Evolutionary conservation across 2,329 filamentous ascomycete genomes (phyloP).

Genomic region (Aspergillus costaricaensis): DNA sequence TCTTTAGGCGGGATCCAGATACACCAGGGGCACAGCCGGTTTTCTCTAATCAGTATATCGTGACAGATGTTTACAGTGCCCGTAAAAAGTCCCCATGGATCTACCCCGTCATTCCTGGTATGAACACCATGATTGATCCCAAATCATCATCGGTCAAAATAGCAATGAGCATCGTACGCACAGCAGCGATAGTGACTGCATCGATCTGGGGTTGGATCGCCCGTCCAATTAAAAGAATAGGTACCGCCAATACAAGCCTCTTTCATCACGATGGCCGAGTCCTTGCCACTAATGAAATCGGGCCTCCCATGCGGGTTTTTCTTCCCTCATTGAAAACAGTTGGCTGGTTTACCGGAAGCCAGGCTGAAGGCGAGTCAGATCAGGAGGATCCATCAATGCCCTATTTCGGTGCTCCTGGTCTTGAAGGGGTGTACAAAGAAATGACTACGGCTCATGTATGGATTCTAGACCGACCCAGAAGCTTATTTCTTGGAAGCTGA

Average conservation of each 20-base stretch:
- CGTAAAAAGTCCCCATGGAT: conserved; percentile 49
- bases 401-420: conserved; percentile 14
- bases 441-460: conserved; percentile 19
- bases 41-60: conserved; percentile 69
- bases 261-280: conserved; percentile 69
- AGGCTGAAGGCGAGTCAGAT: conserved; percentile 48
- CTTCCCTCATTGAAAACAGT: conserved; percentile 67
- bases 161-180: background rate
- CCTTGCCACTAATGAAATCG: conserved; percentile 70
- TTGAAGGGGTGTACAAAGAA: conserved; percentile 37
- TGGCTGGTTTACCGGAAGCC: conserved; percentile 67
- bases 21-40: conserved; percentile 54
- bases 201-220: conserved; percentile 53
- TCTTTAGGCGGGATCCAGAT: conserved; percentile 52
- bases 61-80: conserved; percentile 67
- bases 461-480: too few species aligned
- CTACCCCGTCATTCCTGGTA: conserved; percentile 66
- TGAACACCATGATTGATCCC: conserved; percentile 44
- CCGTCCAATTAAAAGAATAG: conserved; percentile 66
- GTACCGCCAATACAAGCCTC: conserved; percentile 68
- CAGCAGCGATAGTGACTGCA: conserved; percentile 54
- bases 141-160: background rate
- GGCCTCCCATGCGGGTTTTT: conserved; percentile 66
- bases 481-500: background rate
- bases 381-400: background rate